Evolutionary conservation across 805 yeast species (phyloP).

Genomic region (Scheffersomyces spartinae): DNA sequence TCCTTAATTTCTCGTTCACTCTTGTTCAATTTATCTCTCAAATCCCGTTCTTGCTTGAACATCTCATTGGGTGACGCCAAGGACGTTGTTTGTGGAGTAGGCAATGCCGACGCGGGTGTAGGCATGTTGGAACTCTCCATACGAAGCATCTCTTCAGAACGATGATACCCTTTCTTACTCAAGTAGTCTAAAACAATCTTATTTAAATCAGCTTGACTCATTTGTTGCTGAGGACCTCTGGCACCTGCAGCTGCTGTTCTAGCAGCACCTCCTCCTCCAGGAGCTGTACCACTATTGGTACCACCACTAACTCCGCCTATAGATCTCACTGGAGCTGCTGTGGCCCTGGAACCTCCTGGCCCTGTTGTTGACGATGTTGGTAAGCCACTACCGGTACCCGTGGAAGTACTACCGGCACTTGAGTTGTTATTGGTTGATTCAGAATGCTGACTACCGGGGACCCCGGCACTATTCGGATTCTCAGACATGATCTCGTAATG

Average conservation of each 20-base stretch:
- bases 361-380: too few relatives aligned
- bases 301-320: too few relatives aligned
- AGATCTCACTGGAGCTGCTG: too few relatives aligned
- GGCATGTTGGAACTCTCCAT: slow-evolving; percentile 66
- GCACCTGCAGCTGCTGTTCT: slow-evolving; percentile 2
- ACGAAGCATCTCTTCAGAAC: slow-evolving; percentile 89
- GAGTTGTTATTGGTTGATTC: too few relatives aligned
- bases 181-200: slow-evolving; percentile 87
- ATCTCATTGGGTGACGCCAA: slow-evolving; percentile 25
- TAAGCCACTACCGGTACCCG: too few relatives aligned
- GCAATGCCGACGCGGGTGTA: slow-evolving; percentile 37
- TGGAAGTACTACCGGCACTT: too few relatives aligned
- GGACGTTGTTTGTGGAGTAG: slow-evolving; percentile 31
- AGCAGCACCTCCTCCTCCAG: slow-evolving; percentile 1
- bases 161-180: slow-evolving; percentile 86
- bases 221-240: slow-evolving; percentile 28
- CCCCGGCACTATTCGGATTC: too few relatives aligned
- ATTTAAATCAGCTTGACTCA: slow-evolving; percentile 80
- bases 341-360: too few relatives aligned
- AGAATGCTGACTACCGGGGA: too few relatives aligned
- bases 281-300: too few relatives aligned
- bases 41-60: slow-evolving; percentile 14
- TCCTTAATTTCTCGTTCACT: slow-evolving; percentile 24
- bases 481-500: too few relatives aligned
- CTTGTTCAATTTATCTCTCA: slow-evolving; percentile 14